Evolutionary conservation across 2,329 filamentous ascomycete species (phyloP).

Genomic region (Parafenestella ontariensis): DNA sequence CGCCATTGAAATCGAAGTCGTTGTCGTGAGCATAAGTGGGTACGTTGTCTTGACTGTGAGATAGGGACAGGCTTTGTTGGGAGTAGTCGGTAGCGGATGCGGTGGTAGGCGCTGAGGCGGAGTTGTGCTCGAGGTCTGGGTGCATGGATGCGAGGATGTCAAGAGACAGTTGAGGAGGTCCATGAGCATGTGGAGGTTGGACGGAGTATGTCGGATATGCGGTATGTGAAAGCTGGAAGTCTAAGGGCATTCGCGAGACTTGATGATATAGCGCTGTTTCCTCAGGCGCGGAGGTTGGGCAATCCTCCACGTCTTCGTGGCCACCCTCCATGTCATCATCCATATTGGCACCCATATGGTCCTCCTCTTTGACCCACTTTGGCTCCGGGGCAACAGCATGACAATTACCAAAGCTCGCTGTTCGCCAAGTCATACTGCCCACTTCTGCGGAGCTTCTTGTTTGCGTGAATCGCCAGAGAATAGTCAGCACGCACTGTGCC

Average conservation of each 20-base stretch:
- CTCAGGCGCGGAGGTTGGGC: conserved; percentile 1
- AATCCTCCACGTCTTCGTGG: conserved; percentile 1
- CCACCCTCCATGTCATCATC: conserved; percentile 16
- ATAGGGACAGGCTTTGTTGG: conserved; percentile 30
- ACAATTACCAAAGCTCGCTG: conserved; percentile 29
- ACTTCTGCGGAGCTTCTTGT: conserved; percentile 31
- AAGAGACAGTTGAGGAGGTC: conserved; percentile 35
- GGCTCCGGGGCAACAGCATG: conserved; percentile 11
- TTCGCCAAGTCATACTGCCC: conserved; percentile 46
- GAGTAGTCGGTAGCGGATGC: conserved; percentile 35
- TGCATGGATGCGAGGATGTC: conserved; percentile 31
- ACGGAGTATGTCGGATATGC: conserved; percentile 21
- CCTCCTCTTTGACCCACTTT: conserved; percentile 23
- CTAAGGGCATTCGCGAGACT: conserved; percentile 13
- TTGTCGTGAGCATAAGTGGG: conserved; percentile 36
- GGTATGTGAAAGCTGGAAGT: conserved; percentile 14
- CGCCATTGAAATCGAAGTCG: conserved; percentile 50
- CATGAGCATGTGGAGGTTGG: conserved; percentile 17
- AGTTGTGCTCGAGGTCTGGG: conserved; percentile 31
- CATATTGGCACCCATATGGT: conserved; percentile 1
- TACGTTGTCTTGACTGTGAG: conserved; percentile 28
- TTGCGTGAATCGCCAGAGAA: conserved; percentile 50
- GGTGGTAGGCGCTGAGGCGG: conserved; percentile 25
- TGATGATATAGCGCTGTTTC: conserved; percentile 23
- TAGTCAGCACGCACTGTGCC: conserved; percentile 40